phyloP scores from a whole-genome alignment of 108 stramenopile genomes.

The Nitzschia palea region DNA sequence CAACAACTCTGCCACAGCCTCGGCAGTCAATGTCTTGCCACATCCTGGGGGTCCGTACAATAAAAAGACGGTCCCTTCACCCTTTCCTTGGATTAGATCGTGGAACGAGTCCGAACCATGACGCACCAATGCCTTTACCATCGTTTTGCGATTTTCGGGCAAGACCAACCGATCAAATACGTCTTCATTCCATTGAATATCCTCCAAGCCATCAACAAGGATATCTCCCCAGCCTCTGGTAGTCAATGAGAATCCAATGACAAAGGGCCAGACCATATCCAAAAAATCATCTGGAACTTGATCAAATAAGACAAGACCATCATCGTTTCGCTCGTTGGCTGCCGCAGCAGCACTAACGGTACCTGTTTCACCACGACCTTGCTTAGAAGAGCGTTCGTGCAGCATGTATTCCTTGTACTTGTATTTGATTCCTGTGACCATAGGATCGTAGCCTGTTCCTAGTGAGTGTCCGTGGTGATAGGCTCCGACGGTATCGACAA shows the following conservation, averaged over 20 bases:
- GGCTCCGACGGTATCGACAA: slow-evolving; percentile 64
- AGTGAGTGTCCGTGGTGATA: slow-evolving; percentile 53
- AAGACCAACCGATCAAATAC: slow-evolving; percentile 64
- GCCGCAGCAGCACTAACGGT: background rate
- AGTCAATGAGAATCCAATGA: slow-evolving; percentile 67
- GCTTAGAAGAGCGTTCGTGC: slow-evolving; percentile 29
- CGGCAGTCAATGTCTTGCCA: slow-evolving; percentile 77
- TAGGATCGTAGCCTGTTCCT: slow-evolving; percentile 56
- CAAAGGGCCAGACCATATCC: slow-evolving; percentile 56
- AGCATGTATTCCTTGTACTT: slow-evolving; percentile 66
- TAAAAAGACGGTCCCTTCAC: slow-evolving; percentile 62
- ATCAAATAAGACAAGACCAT: slow-evolving; percentile 51
- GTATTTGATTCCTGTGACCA: slow-evolving; percentile 60
- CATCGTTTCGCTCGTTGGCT: slow-evolving; percentile 10
- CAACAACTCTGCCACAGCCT: slow-evolving; percentile 61
- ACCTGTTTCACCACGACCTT: slow-evolving; percentile 6
- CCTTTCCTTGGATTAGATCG: slow-evolving; percentile 66
- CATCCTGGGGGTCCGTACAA: slow-evolving; percentile 64
- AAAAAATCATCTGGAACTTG: slow-evolving; percentile 53
- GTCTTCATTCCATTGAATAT: slow-evolving; percentile 49
- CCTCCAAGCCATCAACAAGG: slow-evolving; percentile 56
- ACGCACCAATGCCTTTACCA: slow-evolving; percentile 65
- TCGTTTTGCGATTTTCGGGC: slow-evolving; percentile 46
- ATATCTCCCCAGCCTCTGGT: slow-evolving; percentile 69
- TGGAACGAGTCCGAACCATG: slow-evolving; percentile 35